Percentiles rank a stretch among this genome's conserved stretches.
Evolutionary conservation across 2,329 filamentous ascomycete genomes (phyloP).

Genomic region (Celoporthe dispersa): DNA sequence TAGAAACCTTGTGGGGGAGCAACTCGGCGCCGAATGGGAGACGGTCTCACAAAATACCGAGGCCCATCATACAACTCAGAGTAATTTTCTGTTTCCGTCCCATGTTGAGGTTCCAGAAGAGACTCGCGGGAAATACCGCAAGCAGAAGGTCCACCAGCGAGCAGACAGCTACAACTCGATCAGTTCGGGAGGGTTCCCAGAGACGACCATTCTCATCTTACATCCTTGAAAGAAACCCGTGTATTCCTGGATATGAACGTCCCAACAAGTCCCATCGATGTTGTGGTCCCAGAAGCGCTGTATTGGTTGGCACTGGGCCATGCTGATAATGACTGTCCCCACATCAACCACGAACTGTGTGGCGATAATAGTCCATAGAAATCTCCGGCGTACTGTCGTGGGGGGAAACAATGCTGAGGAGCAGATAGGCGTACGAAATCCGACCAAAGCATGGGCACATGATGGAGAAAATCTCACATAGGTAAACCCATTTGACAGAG

Average conservation of each 20-base stretch:
- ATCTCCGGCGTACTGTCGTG: conserved; percentile 14
- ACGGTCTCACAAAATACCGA: conserved; percentile 29
- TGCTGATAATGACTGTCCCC: conserved; percentile 28
- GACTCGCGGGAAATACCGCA: conserved; percentile 29
- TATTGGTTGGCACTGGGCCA: conserved; percentile 29
- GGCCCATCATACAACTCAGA: conserved; percentile 29
- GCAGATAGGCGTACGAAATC: conserved; percentile 31
- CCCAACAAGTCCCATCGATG: conserved; percentile 25
- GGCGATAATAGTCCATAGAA: conserved; percentile 31
- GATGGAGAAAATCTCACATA: conserved; percentile 31
- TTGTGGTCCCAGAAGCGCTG: conserved; percentile 27
- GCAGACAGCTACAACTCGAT: conserved; percentile 23
- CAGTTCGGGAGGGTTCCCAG: background rate
- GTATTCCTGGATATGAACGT: conserved; percentile 26
- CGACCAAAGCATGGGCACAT: conserved; percentile 28
- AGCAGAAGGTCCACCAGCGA: conserved; percentile 29
- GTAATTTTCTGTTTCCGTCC: conserved; percentile 27
- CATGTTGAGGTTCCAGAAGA: conserved; percentile 32
- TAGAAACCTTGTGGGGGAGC: background rate
- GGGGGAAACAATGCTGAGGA: conserved; percentile 27
- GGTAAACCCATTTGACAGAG: conserved; percentile 31
- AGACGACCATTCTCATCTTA: conserved; percentile 17
- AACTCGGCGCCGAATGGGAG: no score
- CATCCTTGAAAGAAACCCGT: conserved; percentile 32
- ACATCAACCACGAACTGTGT: conserved; percentile 30